A percentile compares a stretch with the other conserved stretches of the same genome.
phyloP scores from a whole-genome alignment of 1,139 yeast species.

The Candida glucosophila region DNA sequence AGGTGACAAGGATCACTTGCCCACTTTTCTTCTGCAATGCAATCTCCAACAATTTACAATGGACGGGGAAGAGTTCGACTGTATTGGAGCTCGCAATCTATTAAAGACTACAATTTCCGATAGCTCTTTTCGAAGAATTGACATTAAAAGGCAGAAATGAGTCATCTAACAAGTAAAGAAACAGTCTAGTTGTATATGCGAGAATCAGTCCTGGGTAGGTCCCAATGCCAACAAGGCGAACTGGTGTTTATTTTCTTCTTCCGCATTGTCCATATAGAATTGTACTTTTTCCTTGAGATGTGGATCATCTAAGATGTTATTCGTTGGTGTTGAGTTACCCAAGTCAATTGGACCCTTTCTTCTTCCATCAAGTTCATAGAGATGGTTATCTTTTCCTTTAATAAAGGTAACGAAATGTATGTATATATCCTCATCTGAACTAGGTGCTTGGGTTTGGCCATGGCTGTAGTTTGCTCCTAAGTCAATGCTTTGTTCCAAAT shows the following conservation, averaged over 20 bases:
- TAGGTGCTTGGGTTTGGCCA: conserved; percentile 80
- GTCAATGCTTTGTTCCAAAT: conserved; percentile 35
- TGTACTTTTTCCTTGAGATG: conserved; percentile 48
- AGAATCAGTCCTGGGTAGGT: conserved; percentile 36
- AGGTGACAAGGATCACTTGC: conserved; percentile 4
- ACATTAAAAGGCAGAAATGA: conserved; percentile 77
- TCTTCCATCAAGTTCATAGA: conserved; percentile 87
- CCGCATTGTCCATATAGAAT: conserved; percentile 56
- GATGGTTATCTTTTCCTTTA: conserved; percentile 44
- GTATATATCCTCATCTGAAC: conserved; percentile 52
- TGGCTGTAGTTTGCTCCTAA: conserved; percentile 47
- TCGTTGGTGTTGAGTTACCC: conserved; percentile 28
- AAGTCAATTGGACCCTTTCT: conserved; percentile 67
- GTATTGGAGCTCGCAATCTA: conserved; percentile 36
- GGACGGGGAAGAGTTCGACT: conserved; percentile 26
- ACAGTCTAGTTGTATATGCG: conserved; percentile 3
- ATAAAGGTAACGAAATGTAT: conserved; percentile 77
- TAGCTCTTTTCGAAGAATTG: conserved; percentile 54
- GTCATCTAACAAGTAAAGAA: conserved; percentile 14
- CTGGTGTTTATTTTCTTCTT: conserved; percentile 48
- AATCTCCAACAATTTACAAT: conserved; percentile 30
- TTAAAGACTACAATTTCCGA: conserved; percentile 35
- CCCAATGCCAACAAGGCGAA: conserved; percentile 65
- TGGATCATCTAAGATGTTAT: conserved; percentile 48
- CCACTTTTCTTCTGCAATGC: conserved; percentile 31